Evolutionary conservation across 306 rosid genomes (phyloP).

Genomic region (Prinsepia uniflora): DNA sequence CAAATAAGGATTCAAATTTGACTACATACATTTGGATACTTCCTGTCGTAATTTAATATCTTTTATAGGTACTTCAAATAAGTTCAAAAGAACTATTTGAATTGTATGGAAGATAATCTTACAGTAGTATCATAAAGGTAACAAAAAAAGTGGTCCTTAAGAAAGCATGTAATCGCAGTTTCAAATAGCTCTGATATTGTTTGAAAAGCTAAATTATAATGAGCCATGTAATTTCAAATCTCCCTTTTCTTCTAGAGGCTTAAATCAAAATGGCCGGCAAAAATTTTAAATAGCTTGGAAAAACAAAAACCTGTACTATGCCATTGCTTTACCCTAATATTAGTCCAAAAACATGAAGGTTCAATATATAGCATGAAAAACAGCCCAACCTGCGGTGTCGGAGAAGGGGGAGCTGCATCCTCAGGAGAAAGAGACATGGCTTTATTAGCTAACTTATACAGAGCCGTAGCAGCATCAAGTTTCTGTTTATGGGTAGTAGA

Average conservation of each 20-base stretch:
- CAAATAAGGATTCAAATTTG: not conserved
- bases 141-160: not conserved
- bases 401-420: slow-evolving; percentile 96
- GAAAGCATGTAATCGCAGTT: not conserved
- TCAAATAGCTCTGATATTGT: not conserved
- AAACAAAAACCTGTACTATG: not conserved
- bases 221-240: not conserved
- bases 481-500: slow-evolving; percentile 70
- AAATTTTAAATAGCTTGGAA: not conserved
- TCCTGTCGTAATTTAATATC: not conserved
- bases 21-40: too few species aligned
- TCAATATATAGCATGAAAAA: not conserved
- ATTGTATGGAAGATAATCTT: not conserved
- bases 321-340: not conserved
- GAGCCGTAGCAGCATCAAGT: slow-evolving; percentile 90
- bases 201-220: not conserved
- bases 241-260: not conserved
- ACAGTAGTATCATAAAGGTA: not conserved
- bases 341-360: not conserved
- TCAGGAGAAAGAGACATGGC: slow-evolving; percentile 69
- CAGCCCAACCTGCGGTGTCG: slow-evolving; percentile 81
- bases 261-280: not conserved
- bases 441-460: slow-evolving; percentile 84
- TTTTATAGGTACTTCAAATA: not conserved
- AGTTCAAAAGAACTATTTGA: not conserved